phyloP scores from a whole-genome alignment of 2,329 filamentous ascomycete genomes.

The Alternaria arbusti region DNA sequence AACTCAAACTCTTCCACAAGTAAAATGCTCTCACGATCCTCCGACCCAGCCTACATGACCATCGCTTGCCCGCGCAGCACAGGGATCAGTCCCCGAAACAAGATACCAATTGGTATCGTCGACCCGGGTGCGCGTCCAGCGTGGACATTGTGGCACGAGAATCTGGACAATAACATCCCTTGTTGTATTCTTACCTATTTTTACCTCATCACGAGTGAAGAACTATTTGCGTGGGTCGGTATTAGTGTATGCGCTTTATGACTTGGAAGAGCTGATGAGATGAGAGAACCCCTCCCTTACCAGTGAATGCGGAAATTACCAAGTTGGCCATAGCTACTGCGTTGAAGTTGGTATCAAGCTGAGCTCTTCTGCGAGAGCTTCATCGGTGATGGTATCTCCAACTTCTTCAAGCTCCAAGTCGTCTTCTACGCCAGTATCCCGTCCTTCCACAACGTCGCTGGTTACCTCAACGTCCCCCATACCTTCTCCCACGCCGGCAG shows the following conservation, averaged over 20 bases:
- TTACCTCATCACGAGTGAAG: background rate
- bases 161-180: background rate
- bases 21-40: background rate
- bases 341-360: background rate
- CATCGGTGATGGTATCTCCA: rapidly evolving
- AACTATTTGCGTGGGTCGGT: background rate
- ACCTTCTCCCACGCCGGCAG: background rate
- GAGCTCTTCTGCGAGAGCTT: background rate
- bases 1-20: background rate
- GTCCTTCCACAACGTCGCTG: background rate
- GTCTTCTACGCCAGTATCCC: background rate
- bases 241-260: background rate
- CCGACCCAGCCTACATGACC: background rate
- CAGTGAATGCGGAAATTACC: background rate
- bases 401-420: background rate
- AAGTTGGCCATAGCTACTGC: background rate
- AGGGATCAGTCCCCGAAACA: background rate
- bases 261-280: background rate
- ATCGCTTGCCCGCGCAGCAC: background rate
- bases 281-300: background rate
- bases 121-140: background rate
- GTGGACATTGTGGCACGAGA: background rate
- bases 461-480: background rate
- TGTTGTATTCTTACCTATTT: background rate
- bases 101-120: background rate